A percentile compares a stretch with the other conserved stretches of the same genome.
phyloP scores from a whole-genome alignment of 2,329 filamentous ascomycete species.

The Oidium heveae region DNA sequence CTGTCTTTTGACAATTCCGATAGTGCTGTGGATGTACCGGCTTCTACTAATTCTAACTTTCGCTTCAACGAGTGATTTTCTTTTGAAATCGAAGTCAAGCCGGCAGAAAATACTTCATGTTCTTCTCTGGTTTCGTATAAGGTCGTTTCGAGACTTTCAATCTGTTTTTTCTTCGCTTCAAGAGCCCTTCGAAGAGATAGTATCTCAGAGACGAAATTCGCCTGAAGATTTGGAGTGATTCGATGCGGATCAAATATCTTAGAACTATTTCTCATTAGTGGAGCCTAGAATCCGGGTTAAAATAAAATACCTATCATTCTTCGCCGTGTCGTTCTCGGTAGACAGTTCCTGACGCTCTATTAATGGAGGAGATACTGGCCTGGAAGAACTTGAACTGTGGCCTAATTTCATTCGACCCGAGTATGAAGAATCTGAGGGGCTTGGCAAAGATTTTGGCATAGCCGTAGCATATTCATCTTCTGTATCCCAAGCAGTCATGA shows the following conservation, averaged over 20 bases:
- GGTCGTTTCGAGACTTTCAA: slow-evolving; percentile 58
- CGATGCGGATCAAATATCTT: slow-evolving; percentile 65
- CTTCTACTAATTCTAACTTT: slow-evolving; percentile 67
- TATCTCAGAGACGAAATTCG: slow-evolving; percentile 86
- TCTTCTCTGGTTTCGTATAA: slow-evolving; percentile 49
- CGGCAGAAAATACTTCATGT: slow-evolving; percentile 41
- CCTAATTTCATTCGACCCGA: slow-evolving; percentile 46
- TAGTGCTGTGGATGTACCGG: slow-evolving; percentile 64
- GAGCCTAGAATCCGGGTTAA: neutral
- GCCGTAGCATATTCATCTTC: slow-evolving; percentile 34
- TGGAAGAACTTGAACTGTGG: slow-evolving; percentile 35
- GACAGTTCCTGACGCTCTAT: too few species aligned
- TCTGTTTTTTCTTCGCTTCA: slow-evolving; percentile 67
- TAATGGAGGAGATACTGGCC: slow-evolving; percentile 26
- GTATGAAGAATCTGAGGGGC: slow-evolving; percentile 44
- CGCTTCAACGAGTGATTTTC: slow-evolving; percentile 63
- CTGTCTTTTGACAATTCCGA: slow-evolving; percentile 65
- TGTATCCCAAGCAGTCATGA: slow-evolving; percentile 33
- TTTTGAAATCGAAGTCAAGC: slow-evolving; percentile 36
- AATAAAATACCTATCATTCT: too few species aligned
- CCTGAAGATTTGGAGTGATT: slow-evolving; percentile 87
- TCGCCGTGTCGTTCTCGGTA: too few species aligned
- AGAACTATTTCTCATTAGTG: slow-evolving; percentile 14
- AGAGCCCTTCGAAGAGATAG: slow-evolving; percentile 65
- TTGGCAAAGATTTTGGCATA: slow-evolving; percentile 35